A percentile compares a stretch with the other conserved stretches of the same genome.
phyloP scores from a whole-genome alignment of 352 stramenopile genomes.

The Hyaloperonospora brassicae region DNA sequence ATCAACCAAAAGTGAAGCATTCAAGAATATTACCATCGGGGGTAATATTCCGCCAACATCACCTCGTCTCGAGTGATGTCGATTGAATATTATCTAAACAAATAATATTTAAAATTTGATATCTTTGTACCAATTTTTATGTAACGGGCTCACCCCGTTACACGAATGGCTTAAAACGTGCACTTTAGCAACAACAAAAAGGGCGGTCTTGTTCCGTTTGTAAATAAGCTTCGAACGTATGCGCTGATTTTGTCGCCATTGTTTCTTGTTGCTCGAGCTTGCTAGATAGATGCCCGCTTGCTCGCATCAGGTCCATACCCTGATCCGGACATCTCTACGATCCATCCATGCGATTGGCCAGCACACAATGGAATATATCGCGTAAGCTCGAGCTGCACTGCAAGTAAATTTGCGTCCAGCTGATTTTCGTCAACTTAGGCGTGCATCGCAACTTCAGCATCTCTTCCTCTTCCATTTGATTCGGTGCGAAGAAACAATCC shows the following conservation, averaged over 20 bases:
- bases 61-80: too few relatives aligned
- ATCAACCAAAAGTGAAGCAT: too few relatives aligned
- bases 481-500: constrained; percentile 73
- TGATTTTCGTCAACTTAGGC: constrained; percentile 27
- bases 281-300: constrained; percentile 38
- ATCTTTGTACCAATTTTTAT: too few relatives aligned
- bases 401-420: constrained; percentile 48
- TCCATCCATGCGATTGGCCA: constrained; percentile 86
- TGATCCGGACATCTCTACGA: constrained; percentile 84
- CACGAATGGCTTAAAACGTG: too few relatives aligned
- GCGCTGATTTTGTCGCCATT: constrained; percentile 11
- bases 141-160: too few relatives aligned
- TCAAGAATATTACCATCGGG: too few relatives aligned
- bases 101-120: too few relatives aligned
- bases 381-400: constrained; percentile 84
- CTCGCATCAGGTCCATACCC: constrained; percentile 33
- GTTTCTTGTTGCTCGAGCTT: constrained; percentile 31
- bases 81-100: too few relatives aligned
- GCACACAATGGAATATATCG: constrained; percentile 77
- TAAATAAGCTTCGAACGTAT: too few relatives aligned
- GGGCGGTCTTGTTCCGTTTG: too few relatives aligned
- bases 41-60: too few relatives aligned
- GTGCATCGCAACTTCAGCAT: constrained; percentile 11
- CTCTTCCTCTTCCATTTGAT: constrained; percentile 63
- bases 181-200: too few relatives aligned